Evolutionary conservation across 148 eudicot species (phyloP).

Genomic region (Rhododendron molle): DNA sequence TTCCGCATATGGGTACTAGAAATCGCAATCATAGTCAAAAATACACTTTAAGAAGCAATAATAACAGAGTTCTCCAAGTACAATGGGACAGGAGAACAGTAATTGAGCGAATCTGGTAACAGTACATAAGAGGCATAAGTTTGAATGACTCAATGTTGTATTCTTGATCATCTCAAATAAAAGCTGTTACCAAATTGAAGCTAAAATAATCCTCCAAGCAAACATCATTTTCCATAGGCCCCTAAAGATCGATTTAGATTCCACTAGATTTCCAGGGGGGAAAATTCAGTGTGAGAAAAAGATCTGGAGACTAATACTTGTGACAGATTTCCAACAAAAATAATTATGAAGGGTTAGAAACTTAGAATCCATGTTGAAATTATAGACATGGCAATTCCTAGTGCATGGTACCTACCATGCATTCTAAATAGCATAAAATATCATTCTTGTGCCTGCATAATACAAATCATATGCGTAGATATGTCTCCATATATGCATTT

Average conservation of each 20-base stretch:
- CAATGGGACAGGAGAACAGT: background rate
- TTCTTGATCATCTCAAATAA: background rate
- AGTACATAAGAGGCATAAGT: background rate
- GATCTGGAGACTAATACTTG: background rate
- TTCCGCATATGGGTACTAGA: background rate
- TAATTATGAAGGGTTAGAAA: background rate
- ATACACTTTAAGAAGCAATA: background rate
- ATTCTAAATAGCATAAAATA: background rate
- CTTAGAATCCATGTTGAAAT: background rate
- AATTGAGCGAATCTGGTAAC: background rate
- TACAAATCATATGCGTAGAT: background rate
- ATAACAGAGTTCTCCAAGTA: background rate
- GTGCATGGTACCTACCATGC: background rate
- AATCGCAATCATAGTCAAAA: background rate
- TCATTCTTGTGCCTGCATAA: background rate
- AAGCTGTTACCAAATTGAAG: background rate
- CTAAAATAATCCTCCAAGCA: background rate
- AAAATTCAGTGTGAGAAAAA: background rate
- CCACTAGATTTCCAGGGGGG: background rate
- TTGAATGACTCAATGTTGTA: background rate
- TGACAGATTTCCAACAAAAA: background rate
- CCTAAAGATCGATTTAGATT: background rate
- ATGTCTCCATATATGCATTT: background rate
- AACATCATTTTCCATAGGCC: background rate
- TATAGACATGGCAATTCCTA: background rate